Evolutionary conservation across 345 rosid species (phyloP), one percentile per base, ranked within the genome.

Genomic region (Murraya paniculata): DNA sequence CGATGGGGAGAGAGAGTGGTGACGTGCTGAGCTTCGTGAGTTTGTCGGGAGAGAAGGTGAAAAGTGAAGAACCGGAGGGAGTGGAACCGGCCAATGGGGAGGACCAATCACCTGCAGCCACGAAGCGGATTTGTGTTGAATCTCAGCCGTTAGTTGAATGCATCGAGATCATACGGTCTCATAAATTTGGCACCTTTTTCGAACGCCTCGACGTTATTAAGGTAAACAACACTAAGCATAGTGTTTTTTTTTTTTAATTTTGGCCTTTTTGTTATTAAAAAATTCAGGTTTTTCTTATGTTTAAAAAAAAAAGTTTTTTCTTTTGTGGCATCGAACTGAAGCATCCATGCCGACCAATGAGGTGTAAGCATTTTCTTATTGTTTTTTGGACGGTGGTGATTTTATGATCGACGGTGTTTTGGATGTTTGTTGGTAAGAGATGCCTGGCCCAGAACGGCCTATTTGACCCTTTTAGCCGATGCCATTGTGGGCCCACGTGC

Each of bases 1-100:
- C 87, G 73, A 73, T 73, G 30, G 64, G 45, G 68, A 35, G 45
- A 68, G 86, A 78, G 74, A 74, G 83, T 76, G 87, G 91, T 78
- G 93, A 90, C 75, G 93, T 88, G 64, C 94, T 86, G 82, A 92
- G 94, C 86, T 86, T 91, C 64, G 94, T 85, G 39, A 88, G 91
- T 50, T 84, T 89, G 78, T 79, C 87, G 80, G 76, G 85, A 33
- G 77, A 78, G 74, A 77, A 80, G 79, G 74, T 82, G 79, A 79
- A 24, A 70, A 80, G 36, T 80, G 73, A 81, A 78, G 73, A 80
- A 82, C 81, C 85, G 65, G 77, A 80, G 72, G 86, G 84, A 75
- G 79, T 79, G 70, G 86, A 85, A 75, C 87, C 76, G 60, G 91
- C 80, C 48, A 86, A 79, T 27, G 90, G 82, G n/a, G 88, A 75